Percentiles rank a stretch among this genome's conserved stretches.
These are phyloP conservation scores for Diplocarpon mali DNA, from an alignment of 2,329 filamentous ascomycete genomes.

Conservation along the genomic window DNA sequence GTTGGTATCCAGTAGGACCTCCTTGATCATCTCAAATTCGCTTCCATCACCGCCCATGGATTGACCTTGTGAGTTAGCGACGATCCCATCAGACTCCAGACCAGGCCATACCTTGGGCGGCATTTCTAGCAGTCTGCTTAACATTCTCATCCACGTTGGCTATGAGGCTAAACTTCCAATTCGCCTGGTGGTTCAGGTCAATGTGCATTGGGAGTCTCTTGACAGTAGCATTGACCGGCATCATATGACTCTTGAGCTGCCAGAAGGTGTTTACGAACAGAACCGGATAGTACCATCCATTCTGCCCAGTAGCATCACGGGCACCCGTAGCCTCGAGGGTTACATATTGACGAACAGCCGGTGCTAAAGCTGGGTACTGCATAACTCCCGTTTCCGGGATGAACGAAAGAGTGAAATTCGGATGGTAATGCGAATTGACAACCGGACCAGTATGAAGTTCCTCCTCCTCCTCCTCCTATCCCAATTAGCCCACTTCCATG, in stretches of 20 bases:
- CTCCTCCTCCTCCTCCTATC: slow-evolving; percentile 37
- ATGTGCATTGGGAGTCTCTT: slow-evolving; percentile 72
- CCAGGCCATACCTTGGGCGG: slow-evolving; percentile 52
- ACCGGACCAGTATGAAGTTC: slow-evolving; percentile 49
- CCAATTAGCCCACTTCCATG: slow-evolving; percentile 29
- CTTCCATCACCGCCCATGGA: slow-evolving; percentile 75
- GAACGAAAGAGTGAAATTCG: slow-evolving; percentile 83
- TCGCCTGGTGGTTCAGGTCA: slow-evolving; percentile 66
- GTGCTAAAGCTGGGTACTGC: slow-evolving; percentile 55
- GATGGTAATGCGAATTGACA: slow-evolving; percentile 82
- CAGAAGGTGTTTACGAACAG: slow-evolving; percentile 94
- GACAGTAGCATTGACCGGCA: slow-evolving; percentile 79
- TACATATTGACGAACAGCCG: slow-evolving; percentile 66
- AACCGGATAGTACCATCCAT: slow-evolving; percentile 89
- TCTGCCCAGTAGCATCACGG: slow-evolving; percentile 72
- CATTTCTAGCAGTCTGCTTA: slow-evolving; percentile 70
- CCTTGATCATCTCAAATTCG: slow-evolving; percentile 96
- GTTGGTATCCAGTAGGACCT: slow-evolving; percentile 88
- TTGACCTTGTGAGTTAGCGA: slow-evolving; percentile 17
- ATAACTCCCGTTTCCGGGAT: slow-evolving; percentile 69
- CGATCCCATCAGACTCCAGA: not conserved
- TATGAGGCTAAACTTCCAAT: slow-evolving; percentile 86
- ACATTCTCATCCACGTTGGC: slow-evolving; percentile 78
- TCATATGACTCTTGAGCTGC: slow-evolving; percentile 90
- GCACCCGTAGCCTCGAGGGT: slow-evolving; percentile 70